phyloP scores from a whole-genome alignment of 805 yeast species.

The Candida awuae region DNA sequence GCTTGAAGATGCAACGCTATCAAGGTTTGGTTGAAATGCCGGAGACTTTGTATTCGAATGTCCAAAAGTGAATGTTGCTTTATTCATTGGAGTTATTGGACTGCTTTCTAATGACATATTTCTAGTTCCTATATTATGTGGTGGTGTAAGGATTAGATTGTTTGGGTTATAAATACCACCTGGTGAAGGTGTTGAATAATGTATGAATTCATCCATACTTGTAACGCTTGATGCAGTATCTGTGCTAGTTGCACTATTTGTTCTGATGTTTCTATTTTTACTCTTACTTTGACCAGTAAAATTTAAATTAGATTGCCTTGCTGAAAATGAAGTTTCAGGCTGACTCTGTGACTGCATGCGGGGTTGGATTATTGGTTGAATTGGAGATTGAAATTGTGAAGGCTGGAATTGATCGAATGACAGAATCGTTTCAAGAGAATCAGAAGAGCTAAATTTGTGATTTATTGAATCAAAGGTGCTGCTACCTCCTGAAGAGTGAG shows the following conservation, averaged over 20 bases:
- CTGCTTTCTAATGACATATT: no score
- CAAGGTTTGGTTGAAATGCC: no score
- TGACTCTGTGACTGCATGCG: no score
- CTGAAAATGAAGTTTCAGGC: no score
- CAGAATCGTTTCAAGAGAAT: constrained; percentile 6
- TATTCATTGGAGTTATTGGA: constrained; percentile 11
- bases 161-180: not conserved
- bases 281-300: no score
- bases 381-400: no score
- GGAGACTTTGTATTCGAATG: constrained; percentile 1
- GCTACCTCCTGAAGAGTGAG: constrained; percentile 1
- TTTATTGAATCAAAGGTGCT: constrained; percentile 2
- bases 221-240: not conserved
- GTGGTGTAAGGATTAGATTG: not conserved
- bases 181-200: not conserved
- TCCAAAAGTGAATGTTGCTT: constrained; percentile 8
- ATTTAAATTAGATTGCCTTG: no score
- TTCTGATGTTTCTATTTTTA: no score
- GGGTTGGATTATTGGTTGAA: no score
- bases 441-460: constrained; percentile 1
- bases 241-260: not conserved
- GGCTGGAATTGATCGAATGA: not conserved
- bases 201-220: not conserved
- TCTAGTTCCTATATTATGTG: no score
- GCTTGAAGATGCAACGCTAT: no score